Base-by-base conservation (phyloP, 345 rosid genomes). In the Reutealis trisperma region DNA sequence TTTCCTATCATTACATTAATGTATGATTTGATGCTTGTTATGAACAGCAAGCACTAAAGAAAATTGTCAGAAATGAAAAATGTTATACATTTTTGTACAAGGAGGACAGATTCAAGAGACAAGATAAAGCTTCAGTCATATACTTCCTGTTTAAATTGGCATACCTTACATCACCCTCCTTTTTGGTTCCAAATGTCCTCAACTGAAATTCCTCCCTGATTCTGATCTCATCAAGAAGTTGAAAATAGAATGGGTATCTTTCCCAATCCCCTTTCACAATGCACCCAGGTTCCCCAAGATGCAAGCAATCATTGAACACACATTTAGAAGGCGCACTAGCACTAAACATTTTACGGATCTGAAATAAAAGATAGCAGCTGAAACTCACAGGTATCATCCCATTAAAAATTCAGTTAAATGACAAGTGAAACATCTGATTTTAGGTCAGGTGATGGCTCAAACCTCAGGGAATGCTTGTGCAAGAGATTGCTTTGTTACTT, bases 401-500 rank as follows among this genome's bases (percentile, higher is more conserved):
- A 62, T 27, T 8, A 15, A 61, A n/a, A 32, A 27, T 1, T 22
- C 58, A 73, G 45, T 30, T 63, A 32, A 21, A 49, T 61, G 45
- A 81, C 44, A 68, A 32, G 32, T 30, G 22, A 83, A 62, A 63
- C 52, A n/a, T 47, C 52, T 37, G 16, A 71, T 24, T n/a, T n/a
- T 60, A 25, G 67, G 9, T 49, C 67, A 72, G 75, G 44, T 12
- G 51, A 57, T 4, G 69, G 67, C 67, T 75, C 86, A 79, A 70
- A 93, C 99, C 97, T 96, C 99, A 4, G 98, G 99, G 67, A 93
- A 96, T 70, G 92, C 73, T 63, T 86, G 78, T 1, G 96, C 88
- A 77, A 96, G 96, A 79, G 98, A 90, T 12, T 90, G 97, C 83
- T 90, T 93, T 5, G 98, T 93, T 57, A 96, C 99, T 92, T 92